Percentiles rank a stretch among this genome's conserved stretches.
phyloP scores from a whole-genome alignment of 371 early-diverging fungal genomes.

The Apophysomyces elegans region DNA sequence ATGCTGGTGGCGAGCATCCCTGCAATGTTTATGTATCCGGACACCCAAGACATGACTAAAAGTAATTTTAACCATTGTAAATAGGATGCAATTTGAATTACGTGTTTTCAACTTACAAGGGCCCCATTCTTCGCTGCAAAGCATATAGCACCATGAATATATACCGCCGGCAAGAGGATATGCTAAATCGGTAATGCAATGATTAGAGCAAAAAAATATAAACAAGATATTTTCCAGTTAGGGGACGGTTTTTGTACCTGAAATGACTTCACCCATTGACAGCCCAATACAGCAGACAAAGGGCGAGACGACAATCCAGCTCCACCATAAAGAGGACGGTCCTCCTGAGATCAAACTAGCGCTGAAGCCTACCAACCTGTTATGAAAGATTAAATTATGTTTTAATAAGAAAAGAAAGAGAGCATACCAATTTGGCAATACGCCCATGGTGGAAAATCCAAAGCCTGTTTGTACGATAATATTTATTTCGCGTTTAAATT shows the following conservation, averaged over 20 bases:
- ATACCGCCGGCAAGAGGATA: slow-evolving; percentile 37
- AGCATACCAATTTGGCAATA: slow-evolving; percentile 28
- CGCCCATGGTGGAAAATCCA: slow-evolving; percentile 31
- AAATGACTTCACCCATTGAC: slow-evolving; percentile 43
- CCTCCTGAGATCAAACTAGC: slow-evolving; percentile 37
- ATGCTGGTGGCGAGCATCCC: slow-evolving; percentile 33
- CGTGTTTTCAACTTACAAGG: slow-evolving; percentile 31
- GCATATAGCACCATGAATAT: slow-evolving; percentile 36
- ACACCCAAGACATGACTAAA: slow-evolving; percentile 46
- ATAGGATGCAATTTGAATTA: neutral
- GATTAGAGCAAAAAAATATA: neutral
- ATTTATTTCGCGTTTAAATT: slow-evolving; percentile 27
- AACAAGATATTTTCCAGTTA: neutral
- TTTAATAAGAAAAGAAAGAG: neutral
- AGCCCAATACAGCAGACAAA: slow-evolving; percentile 44
- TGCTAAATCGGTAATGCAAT: neutral
- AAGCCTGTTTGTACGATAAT: slow-evolving; percentile 32
- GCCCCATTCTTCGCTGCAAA: slow-evolving; percentile 39
- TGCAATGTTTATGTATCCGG: slow-evolving; percentile 36
- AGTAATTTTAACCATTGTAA: too few species aligned
- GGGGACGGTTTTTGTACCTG: slow-evolving; percentile 2
- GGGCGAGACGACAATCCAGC: slow-evolving; percentile 36
- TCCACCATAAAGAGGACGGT: slow-evolving; percentile 44
- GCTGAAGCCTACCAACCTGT: slow-evolving; percentile 35
- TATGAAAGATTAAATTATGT: neutral